These are phyloP conservation scores for Diaporthe velutina DNA, from an alignment of 2,329 filamentous ascomycete species.

Conservation along the genomic window DNA sequence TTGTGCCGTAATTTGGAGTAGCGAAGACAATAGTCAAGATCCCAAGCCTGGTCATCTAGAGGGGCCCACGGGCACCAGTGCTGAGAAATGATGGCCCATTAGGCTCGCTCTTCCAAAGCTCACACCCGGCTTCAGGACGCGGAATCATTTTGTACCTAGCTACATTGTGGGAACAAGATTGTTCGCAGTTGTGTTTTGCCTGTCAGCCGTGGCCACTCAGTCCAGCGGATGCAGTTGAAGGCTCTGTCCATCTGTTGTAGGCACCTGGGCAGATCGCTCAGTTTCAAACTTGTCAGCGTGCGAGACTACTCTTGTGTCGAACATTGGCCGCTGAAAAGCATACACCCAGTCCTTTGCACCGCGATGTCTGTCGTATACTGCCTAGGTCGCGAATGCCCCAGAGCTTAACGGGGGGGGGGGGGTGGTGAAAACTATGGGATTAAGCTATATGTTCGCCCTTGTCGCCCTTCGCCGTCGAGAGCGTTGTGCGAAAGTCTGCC, in stretches of 20 bases:
- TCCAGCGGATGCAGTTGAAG: background rate
- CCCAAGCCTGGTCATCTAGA: background rate
- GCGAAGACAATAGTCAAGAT: background rate
- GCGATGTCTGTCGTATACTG: background rate
- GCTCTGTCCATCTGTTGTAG: background rate
- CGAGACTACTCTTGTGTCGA: background rate
- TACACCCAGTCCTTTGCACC: background rate
- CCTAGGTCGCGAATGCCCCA: background rate
- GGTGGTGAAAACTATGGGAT: no score
- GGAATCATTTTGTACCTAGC: background rate
- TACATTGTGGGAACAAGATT: background rate
- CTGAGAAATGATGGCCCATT: background rate
- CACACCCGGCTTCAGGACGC: background rate
- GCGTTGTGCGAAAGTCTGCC: background rate
- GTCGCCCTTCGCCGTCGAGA: background rate
- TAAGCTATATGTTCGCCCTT: no score
- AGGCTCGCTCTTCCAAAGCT: background rate
- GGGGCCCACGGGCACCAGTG: background rate
- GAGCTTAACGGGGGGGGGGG: no score
- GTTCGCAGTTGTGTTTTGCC: background rate
- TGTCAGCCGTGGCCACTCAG: background rate
- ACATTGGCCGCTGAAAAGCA: background rate
- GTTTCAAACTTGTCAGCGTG: background rate
- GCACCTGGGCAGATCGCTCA: background rate
- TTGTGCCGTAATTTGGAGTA: background rate